These are phyloP conservation scores for Meira nashicola DNA, from an alignment of 1,284 basidiomycete species.

Conservation along the genomic window DNA sequence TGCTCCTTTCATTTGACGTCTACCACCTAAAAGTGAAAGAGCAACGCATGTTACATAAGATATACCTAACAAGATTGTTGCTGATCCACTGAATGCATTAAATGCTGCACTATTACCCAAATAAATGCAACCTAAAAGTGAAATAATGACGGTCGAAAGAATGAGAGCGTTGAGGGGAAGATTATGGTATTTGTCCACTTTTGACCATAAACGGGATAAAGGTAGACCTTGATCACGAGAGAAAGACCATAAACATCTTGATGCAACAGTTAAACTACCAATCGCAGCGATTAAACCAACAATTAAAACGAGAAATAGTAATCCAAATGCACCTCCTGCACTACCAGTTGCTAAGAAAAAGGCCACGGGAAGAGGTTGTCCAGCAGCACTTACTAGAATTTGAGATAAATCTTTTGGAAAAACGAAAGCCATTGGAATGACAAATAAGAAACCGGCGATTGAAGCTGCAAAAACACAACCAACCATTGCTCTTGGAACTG, in stretches of 20 bases:
- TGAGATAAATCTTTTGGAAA: constrained; percentile 54
- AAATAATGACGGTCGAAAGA: constrained; percentile 54
- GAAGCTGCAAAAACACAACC: constrained; percentile 55
- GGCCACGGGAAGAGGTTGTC: constrained; percentile 56
- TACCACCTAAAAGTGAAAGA: constrained; percentile 51
- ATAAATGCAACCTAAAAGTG: constrained; percentile 53
- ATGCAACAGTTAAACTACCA: constrained; percentile 56
- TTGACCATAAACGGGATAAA: constrained; percentile 51
- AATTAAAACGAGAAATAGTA: constrained; percentile 56
- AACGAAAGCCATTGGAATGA: constrained; percentile 57
- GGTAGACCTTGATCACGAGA: constrained; percentile 54
- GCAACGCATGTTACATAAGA: constrained; percentile 55
- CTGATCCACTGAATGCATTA: constrained; percentile 33
- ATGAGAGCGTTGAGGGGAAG: constrained; percentile 55
- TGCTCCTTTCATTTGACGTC: constrained; percentile 52
- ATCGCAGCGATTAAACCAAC: constrained; percentile 57
- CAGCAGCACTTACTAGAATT: constrained; percentile 53
- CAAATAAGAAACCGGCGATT: constrained; percentile 55
- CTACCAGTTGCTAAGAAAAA: constrained; percentile 56
- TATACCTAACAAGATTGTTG: constrained; percentile 5
- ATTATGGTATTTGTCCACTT: constrained; percentile 54
- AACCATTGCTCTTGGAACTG: constrained; percentile 37
- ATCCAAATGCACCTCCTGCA: constrained; percentile 55
- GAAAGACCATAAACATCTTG: constrained; percentile 56
- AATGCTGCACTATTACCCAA: constrained; percentile 37